These are phyloP conservation scores for Melaleuca quinquenervia DNA, from an alignment of 345 rosid species.

Conservation along the genomic window DNA sequence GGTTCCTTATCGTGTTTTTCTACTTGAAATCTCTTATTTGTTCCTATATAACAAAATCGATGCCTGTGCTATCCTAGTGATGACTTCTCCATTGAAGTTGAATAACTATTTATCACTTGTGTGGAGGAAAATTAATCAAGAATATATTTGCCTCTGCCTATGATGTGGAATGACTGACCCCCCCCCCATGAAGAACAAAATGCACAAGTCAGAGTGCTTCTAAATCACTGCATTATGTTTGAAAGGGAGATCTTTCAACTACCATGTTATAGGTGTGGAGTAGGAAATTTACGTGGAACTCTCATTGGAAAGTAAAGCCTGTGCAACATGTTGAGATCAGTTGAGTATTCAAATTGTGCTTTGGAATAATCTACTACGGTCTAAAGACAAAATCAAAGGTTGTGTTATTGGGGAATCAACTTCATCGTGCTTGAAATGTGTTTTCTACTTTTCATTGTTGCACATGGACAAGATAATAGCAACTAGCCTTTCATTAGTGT, in stretches of 20 bases:
- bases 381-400: neutral
- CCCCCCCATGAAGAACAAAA: too few relatives aligned
- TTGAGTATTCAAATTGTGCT: neutral
- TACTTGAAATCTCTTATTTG: neutral
- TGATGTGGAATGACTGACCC: neutral
- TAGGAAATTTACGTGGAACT: neutral
- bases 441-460: neutral
- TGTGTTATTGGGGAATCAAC: neutral
- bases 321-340: neutral
- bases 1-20: neutral
- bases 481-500: neutral
- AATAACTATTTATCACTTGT: neutral
- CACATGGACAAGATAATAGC: neutral
- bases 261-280: neutral
- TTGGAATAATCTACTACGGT: neutral
- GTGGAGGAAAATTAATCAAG: neutral
- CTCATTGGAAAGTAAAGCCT: neutral
- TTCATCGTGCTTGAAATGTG: neutral
- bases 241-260: neutral
- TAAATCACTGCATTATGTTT: neutral
- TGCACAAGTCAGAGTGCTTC: too few relatives aligned
- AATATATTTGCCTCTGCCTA: neutral
- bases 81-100: neutral
- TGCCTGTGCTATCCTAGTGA: neutral
- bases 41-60: neutral